Conservation (phyloP, 1,139 yeast genomes). For the Diutina catenulata region DNA sequence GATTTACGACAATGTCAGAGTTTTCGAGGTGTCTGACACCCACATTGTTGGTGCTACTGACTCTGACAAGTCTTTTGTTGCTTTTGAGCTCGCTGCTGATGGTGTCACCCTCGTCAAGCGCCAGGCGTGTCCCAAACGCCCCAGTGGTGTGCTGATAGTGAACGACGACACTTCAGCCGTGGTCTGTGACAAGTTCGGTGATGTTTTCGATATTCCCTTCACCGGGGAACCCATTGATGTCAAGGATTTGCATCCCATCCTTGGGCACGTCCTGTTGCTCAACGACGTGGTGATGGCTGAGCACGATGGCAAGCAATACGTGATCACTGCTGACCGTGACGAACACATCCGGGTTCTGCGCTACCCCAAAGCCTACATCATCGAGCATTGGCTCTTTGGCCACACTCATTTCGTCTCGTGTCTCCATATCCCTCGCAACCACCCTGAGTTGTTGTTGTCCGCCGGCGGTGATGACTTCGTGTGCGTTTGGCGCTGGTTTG, state of each 20-base stretch:
- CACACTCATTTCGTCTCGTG: conserved; percentile 74
- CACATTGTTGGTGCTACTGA: conserved; percentile 64
- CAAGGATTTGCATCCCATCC: conserved; percentile 44
- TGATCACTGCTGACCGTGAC: conserved; percentile 86
- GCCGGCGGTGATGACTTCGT: conserved; percentile 86
- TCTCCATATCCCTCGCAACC: conserved; percentile 41
- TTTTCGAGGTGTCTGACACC: conserved; percentile 42
- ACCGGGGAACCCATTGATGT: conserved; percentile 23
- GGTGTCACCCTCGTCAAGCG: conserved; percentile 48
- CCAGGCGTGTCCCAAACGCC: conserved; percentile 80
- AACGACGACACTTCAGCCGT: conserved; percentile 39
- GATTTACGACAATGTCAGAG: conserved; percentile 53
- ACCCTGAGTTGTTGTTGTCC: conserved; percentile 40
- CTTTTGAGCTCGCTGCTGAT: conserved; percentile 37
- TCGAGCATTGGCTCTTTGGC: conserved; percentile 79
- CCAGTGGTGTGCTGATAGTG: conserved; percentile 64
- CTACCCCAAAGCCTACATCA: conserved; percentile 67
- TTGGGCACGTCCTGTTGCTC: conserved; percentile 96
- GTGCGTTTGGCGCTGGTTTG: conserved; percentile 71
- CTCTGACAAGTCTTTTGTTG: conserved; percentile 70
- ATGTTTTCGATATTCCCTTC: conserved; percentile 57
- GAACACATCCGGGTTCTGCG: conserved; percentile 88
- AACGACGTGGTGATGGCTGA: conserved; percentile 50
- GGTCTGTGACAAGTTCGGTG: conserved; percentile 94
- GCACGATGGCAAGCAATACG: conserved; percentile 34